Base-by-base conservation (phyloP, 306 rosid species). In the Acacia confusa region DNA sequence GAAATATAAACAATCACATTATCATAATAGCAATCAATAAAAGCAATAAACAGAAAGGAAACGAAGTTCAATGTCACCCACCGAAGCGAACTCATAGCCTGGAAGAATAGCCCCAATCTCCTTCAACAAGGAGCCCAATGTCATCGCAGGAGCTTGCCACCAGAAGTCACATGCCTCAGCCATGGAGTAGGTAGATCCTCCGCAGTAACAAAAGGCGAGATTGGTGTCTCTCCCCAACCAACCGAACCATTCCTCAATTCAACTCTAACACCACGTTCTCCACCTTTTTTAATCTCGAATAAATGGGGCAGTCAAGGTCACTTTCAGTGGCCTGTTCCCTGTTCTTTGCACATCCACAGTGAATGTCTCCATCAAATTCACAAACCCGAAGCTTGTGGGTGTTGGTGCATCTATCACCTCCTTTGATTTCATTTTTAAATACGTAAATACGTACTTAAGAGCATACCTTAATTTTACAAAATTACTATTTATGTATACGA, bases 201-300 rank as follows among this genome's bases (percentile, higher is more conserved):
- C 1, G 99, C 97, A n/a, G 98, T 93, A 52, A 95, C 98, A 87
- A 83, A 89, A 7, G 98, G 99, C 86, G 93, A 85, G 79, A 95
- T 85, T 3, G 97, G 98, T 22, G 92, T 88, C 84, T 95, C 98
- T 12, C 98, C 99, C 98, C 98, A 93, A 14, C 98, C 98, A 7
- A 83, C 96, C 66, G 90, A 88, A 70, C 98, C 99, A 64, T 90
- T 89, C n/a, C 81, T 84, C 87, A 95, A 68, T 73, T 95, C 99
- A 77, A 95, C 81, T 81, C 98, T 87, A 67, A 95, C 87, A 16
- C 97, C 66, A 95, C 98, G 82, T 90, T 95, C 86, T 93, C 98
- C 68, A 95, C 97, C 77, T 69, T 85, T 14, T 92, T 96, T 74
- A 95, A 84, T 74, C 95, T 89, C 14, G 97, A 95, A 9, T 90